These are phyloP conservation scores for Scheffersomyces stambukii DNA, from an alignment of 1,139 yeast species.

Conservation along the genomic window DNA sequence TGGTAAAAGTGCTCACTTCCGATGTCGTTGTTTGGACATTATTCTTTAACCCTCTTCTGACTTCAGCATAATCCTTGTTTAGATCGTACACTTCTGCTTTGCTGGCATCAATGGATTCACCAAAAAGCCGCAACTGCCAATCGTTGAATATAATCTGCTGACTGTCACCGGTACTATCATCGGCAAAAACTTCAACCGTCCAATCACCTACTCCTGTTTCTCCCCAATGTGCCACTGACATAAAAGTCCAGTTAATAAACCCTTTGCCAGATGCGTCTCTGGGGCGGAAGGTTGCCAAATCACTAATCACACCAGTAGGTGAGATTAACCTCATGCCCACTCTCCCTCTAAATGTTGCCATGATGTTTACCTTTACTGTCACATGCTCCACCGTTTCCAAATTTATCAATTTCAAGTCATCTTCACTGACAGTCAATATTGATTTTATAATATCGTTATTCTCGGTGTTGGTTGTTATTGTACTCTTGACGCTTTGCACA, in stretches of 20 bases:
- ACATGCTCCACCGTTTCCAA: constrained; percentile 80
- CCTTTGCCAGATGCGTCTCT: constrained; percentile 58
- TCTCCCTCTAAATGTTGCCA: constrained; percentile 64
- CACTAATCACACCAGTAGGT: constrained; percentile 72
- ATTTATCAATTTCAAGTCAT: constrained; percentile 52
- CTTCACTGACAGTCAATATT: constrained; percentile 43
- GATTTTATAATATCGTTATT: constrained; percentile 31
- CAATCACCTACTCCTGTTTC: constrained; percentile 81
- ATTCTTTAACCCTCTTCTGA: constrained; percentile 27
- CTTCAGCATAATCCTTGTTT: constrained; percentile 36
- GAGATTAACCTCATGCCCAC: constrained; percentile 63
- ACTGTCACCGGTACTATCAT: constrained; percentile 13
- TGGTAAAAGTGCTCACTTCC: constrained; percentile 1
- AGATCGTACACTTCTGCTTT: constrained; percentile 50
- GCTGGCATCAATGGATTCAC: constrained; percentile 64
- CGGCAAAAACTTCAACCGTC: constrained; percentile 58
- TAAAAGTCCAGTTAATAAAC: constrained; percentile 81
- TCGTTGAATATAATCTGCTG: constrained; percentile 48
- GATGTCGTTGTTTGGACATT: no score
- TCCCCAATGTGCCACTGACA: constrained; percentile 99
- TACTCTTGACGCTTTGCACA: constrained; percentile 16
- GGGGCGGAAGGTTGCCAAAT: constrained; percentile 68
- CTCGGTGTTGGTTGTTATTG: constrained; percentile 12
- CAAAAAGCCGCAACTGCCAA: constrained; percentile 83
- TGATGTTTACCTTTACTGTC: constrained; percentile 72